phyloP scores from a whole-genome alignment of 148 eudicot species.

The Rhododendron vialii region DNA sequence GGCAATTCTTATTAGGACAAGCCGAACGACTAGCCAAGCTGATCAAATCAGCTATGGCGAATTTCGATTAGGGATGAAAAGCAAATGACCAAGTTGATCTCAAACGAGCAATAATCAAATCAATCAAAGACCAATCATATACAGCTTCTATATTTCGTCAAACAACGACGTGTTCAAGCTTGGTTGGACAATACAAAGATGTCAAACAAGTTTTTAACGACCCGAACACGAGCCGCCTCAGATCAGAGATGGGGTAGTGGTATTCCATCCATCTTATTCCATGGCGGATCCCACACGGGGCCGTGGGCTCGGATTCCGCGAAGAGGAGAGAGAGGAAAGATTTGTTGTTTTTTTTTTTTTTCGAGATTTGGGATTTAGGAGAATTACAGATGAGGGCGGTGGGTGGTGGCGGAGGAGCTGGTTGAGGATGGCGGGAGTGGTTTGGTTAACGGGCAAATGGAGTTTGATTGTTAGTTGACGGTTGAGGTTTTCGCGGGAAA shows the following conservation, averaged over 20 bases:
- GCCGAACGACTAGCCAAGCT: too few species aligned
- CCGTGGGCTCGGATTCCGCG: constrained; percentile 10
- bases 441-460: neutral
- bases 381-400: neutral
- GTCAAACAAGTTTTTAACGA: neutral
- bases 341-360: neutral
- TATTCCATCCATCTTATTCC: too few species aligned
- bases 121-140: neutral
- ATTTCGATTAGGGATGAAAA: neutral
- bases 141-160: neutral
- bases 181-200: neutral
- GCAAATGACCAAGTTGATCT: neutral
- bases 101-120: neutral
- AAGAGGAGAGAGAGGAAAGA: neutral
- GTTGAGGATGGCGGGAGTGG: neutral
- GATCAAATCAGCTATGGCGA: too few species aligned
- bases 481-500: constrained; percentile 23
- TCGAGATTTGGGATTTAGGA: neutral
- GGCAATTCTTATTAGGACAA: too few species aligned
- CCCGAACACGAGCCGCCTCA: neutral
- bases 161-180: neutral
- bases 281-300: neutral
- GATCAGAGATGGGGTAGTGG: neutral
- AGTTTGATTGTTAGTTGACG: neutral
- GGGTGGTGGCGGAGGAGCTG: neutral